Percentiles rank a stretch among this genome's conserved stretches.
These are phyloP conservation scores for Neurospora sp. DNA, from an alignment of 495 filamentous ascomycete species.

Conservation along the genomic window DNA sequence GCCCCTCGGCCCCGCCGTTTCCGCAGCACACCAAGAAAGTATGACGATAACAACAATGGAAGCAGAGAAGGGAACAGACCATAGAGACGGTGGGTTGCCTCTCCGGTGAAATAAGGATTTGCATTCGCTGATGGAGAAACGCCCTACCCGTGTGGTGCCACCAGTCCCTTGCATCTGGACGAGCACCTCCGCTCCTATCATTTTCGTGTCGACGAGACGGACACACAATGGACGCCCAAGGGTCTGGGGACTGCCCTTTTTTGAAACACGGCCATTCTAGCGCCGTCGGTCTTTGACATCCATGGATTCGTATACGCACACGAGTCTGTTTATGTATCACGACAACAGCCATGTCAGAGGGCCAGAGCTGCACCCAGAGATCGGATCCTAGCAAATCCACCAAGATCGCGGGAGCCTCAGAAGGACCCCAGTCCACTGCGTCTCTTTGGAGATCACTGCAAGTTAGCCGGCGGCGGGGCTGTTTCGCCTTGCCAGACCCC, in stretches of 20 bases:
- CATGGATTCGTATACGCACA: not conserved
- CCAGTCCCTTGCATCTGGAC: constrained; percentile 6
- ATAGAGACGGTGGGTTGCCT: not conserved
- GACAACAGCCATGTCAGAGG: not conserved
- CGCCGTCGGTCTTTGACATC: not conserved
- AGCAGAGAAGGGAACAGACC: not conserved
- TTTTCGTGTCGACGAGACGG: not conserved
- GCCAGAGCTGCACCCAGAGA: not conserved
- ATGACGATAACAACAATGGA: not conserved
- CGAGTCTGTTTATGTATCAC: not conserved
- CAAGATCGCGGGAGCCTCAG: not conserved
- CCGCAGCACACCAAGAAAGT: not conserved
- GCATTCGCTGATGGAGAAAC: constrained; percentile 1
- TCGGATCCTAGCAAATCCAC: not conserved
- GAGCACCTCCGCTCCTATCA: not conserved
- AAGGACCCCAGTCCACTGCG: constrained; percentile 2
- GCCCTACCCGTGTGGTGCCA: constrained; percentile 13
- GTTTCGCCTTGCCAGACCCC: not conserved
- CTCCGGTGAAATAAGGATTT: not conserved
- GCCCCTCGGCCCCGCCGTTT: not conserved
- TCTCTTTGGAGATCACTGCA: constrained; percentile 10
- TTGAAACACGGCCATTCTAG: not conserved
- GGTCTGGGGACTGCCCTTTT: not conserved
- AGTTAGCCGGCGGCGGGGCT: not conserved
- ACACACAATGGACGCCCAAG: not conserved